These are phyloP conservation scores for Globisporangium nodosum DNA, from an alignment of 352 stramenopile genomes.

Conservation along the genomic window DNA sequence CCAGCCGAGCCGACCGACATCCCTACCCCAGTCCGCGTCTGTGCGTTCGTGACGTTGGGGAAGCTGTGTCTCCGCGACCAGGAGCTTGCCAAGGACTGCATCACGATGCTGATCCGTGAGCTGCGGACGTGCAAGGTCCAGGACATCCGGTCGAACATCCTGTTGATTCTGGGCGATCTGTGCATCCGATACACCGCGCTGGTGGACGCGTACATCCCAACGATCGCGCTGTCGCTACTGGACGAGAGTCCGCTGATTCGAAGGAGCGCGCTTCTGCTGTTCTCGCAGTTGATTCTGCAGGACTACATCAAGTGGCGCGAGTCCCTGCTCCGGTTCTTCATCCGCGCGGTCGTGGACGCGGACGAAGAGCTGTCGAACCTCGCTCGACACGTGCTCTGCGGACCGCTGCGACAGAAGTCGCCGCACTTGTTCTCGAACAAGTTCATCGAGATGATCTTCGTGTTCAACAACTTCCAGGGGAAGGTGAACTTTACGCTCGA, in stretches of 20 bases:
- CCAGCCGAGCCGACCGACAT: conserved; percentile 30
- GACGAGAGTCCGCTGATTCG: conserved; percentile 86
- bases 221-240: conserved; percentile 93
- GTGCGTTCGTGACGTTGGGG: conserved; percentile 92
- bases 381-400: conserved; percentile 91
- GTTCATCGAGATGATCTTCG: conserved; percentile 97
- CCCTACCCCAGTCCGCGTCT: conserved; percentile 80
- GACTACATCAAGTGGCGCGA: conserved; percentile 99
- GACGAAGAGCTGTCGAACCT: conserved; percentile 91
- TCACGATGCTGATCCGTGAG: conserved; percentile 95
- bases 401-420: conserved; percentile 88
- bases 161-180: conserved; percentile 95
- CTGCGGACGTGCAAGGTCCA: conserved; percentile 77
- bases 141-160: conserved; percentile 94
- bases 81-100: conserved; percentile 88
- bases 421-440: conserved; percentile 94
- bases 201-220: conserved; percentile 94
- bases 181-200: conserved; percentile 96
- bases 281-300: conserved; percentile 95
- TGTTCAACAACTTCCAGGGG: conserved; percentile 88
- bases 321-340: conserved; percentile 93
- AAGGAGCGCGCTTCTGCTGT: conserved; percentile 93
- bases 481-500: conserved; percentile 66
- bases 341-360: conserved; percentile 92
- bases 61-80: conserved; percentile 96